Evolutionary conservation across 1,284 basidiomycete genomes (phyloP), one percentile per base, ranked within the genome.

Genomic region (Rhodotorula sp.): DNA sequence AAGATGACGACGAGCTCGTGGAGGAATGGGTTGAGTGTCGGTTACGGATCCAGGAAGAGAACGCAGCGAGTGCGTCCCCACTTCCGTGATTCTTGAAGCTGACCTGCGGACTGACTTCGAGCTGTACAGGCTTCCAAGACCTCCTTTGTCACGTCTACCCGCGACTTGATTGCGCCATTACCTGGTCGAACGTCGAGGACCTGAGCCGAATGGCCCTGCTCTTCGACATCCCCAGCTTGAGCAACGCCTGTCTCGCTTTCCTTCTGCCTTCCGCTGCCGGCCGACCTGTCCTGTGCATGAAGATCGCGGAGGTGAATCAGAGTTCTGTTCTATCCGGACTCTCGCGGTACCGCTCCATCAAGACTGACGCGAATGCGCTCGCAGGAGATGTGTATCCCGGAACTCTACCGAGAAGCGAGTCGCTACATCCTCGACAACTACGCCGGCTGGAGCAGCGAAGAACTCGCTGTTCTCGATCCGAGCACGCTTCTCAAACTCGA

Each of bases 141-240:
- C 47, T 67, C 8, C 34, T 65, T 11, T 48, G 52, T 47, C 51
- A 67, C 57, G 26, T 55, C 31, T 34, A 24, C 24, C 40, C 51
- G 75, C 91, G 89, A 75, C 84, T 93, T 63, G 88, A 92, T 76
- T 94, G 92, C 81, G 91, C 90, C 15, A 92, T 94, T 65, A 89
- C 90, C 2, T 95, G 92, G 92, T 91, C 91, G 74, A 94, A 94
- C 78, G 92, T 92, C 40, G 91, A 91, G 76, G 87, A 88, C 51
- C 84, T 92, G 81, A 62, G 26, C 28, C 44, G n/a, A 22, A 37
- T 26, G 18, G 1, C 4, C 20, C 22, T 31, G 24, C 81, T 53
- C 70, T 80, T 77, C 34, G 4, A 11, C 26, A 16, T 28, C 26
- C n/a, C 64, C 60, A 83, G 88, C 1, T 83, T 96, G 46, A 88